Evolutionary conservation across 1,284 basidiomycete genomes (phyloP).

Genomic region (Macrocystidia cucumis): DNA sequence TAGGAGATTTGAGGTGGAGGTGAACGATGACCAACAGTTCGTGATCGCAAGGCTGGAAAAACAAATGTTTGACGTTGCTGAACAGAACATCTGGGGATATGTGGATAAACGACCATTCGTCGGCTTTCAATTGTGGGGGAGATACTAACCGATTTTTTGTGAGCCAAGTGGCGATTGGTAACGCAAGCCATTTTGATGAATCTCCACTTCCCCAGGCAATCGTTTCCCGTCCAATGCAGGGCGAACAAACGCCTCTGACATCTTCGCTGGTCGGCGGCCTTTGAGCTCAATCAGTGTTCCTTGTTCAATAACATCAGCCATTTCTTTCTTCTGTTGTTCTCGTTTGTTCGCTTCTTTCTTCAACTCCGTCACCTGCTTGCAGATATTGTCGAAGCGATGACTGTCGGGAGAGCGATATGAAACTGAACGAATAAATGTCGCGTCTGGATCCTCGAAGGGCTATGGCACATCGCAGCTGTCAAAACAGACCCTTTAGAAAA

Average conservation of each 20-base stretch:
- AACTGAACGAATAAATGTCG: conserved; percentile 94
- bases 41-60: conserved; percentile 98
- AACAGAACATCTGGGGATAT: conserved; percentile 76
- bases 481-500: neutral
- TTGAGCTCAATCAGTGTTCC: conserved; percentile 85
- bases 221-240: conserved; percentile 93
- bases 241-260: conserved; percentile 91
- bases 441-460: conserved; percentile 97
- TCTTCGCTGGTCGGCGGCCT: conserved; percentile 73
- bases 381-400: conserved; percentile 84
- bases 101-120: conserved; percentile 4
- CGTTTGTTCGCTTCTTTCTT: conserved; percentile 97
- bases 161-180: conserved; percentile 86
- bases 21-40: conserved; percentile 95
- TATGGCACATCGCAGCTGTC: conserved; percentile 19
- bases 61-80: conserved; percentile 96
- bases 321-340: conserved; percentile 95
- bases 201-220: conserved; percentile 91
- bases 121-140: conserved; percentile 1
- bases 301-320: conserved; percentile 97
- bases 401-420: conserved; percentile 90
- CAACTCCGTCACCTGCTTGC: conserved; percentile 89
- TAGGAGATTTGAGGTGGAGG: conserved; percentile 90
- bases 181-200: conserved; percentile 95
- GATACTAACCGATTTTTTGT: conserved; percentile 77